Base-by-base conservation (phyloP, 23 red algal genomes). In the Gracilariopsis chorda region DNA sequence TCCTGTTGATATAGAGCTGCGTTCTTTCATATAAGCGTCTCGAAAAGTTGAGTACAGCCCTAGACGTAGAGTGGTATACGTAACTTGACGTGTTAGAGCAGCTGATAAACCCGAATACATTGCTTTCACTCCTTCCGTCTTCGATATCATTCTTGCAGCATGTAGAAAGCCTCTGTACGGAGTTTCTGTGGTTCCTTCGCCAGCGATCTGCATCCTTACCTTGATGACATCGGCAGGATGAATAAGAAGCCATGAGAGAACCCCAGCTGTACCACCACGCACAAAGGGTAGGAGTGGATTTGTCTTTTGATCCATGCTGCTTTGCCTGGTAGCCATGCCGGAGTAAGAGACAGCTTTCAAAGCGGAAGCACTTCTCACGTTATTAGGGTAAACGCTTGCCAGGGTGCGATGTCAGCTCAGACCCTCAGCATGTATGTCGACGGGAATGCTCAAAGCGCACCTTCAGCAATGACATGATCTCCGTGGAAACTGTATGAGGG, bases 41-140 rank as follows among this genome's bases (percentile, higher is more conserved):
- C 78, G 78, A 12, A 98, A 23, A 17, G 74, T 89, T 41, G 82
- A 88, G 71, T 92, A 98, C 34, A 94, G 56, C 0, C 95, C 95
- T 0, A 97, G 64, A 25, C 95, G 84, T 27, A 92, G 63, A 3
- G 95, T 97, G 4, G 95, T 97, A 51, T 97, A 97, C 5, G 88
- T 89, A 35, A 93, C 75, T 70, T 97, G 95, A 0, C 95, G 90
- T 17, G 91, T 90, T 19, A 97, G 90, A 2, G 81, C 95, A 28
- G 95, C 95, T 4, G 55, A 83, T 53, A 97, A 77, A 41, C 95
- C 95, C 16, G 83, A 84, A 72, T 97, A 97, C 47, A 98, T 69
- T 34, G 82, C 92, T 7, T 40, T 35, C 36, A 87, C 74, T 16
- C 95, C 91, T 44, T 90, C 95, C 32, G 67, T 68, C 29, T 65